Base-by-base conservation (phyloP, 2,329 filamentous ascomycete genomes). In the Alternaria sp. region DNA sequence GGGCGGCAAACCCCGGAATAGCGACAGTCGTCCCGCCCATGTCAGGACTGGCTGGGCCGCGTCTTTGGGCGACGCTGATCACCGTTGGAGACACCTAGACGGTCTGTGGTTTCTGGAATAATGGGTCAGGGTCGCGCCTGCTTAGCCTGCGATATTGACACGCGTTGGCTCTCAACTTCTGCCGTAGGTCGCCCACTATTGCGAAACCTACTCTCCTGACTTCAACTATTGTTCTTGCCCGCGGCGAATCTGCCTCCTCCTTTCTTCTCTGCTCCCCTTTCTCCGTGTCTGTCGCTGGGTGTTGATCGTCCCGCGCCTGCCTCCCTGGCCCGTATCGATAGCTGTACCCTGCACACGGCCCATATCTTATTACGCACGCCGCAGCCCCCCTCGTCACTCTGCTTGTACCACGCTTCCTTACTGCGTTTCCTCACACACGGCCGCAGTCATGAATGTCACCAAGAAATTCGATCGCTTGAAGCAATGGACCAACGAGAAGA, bases 401-500 rank as follows among this genome's bases (percentile, higher is more conserved):
- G 61, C 53, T 60, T 42, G 22, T 34, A 48, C 22, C 44, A 26
- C 44, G 6, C 49, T 44, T 41, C 43, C 54, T 54, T 44, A 20
- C 51, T 26, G 12, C 46, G 7, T 52, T 48, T 18, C 54, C 36
- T 39, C n/a, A 4, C 54, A 26, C 36, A 24, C 60, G 57, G 47
- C 59, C 61, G 60, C 74, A 63, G 67, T 28, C 57, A 87, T 87
- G 85, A 87, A 88, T 72, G 83, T 89, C 78, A 89, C 88, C 81
- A 97, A 96, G 85, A 97, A 96, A 79, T 88, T 98, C 77, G 94
- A 94, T 81, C 91, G 94, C 75, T 90, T 96, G 84, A 96, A 94
- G 84, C 94, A 98, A 90, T 98, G 94, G 94, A 93, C 94, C 38
- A 93, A 93, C 69, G 94, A 98, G 83, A 92, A 94, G 81, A 97